Percentiles rank a stretch among this genome's conserved stretches.
Evolutionary conservation across 179 eudicot genomes (phyloP).

Genomic region (Silene noctiflora): DNA sequence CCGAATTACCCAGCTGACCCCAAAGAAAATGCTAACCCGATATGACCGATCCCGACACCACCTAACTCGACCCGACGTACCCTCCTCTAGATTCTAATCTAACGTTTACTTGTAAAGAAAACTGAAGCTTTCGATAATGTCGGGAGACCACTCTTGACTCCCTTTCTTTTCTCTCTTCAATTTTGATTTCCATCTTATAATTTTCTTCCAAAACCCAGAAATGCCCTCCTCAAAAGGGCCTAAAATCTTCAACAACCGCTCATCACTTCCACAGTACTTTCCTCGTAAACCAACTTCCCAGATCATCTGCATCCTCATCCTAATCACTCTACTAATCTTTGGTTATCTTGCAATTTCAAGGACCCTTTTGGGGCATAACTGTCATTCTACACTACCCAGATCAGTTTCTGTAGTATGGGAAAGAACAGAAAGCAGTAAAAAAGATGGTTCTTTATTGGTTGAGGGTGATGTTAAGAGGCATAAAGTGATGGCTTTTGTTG

Average conservation of each 20-base stretch:
- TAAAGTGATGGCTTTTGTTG: conserved; percentile 84
- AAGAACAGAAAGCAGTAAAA: conserved; percentile 20
- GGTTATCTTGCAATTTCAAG: conserved; percentile 40
- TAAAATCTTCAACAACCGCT: conserved; percentile 50
- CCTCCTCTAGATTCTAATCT: too few species aligned
- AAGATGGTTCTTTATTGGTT: conserved; percentile 6
- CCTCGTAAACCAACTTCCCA: conserved; percentile 36
- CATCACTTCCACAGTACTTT: conserved; percentile 29
- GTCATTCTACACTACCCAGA: conserved; percentile 38
- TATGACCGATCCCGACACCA: too few species aligned
- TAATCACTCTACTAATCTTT: conserved; percentile 41
- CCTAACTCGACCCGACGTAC: too few species aligned
- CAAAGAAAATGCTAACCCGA: too few species aligned
- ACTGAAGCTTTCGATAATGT: too few species aligned
- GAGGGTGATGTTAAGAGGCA: conserved; percentile 43
- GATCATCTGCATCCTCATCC: conserved; percentile 42
- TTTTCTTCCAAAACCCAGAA: neutral
- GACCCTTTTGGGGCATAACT: conserved; percentile 25
- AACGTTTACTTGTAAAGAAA: too few species aligned
- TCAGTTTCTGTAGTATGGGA: conserved; percentile 80
- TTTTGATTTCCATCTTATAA: too few species aligned
- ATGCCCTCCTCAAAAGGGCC: conserved; percentile 37
- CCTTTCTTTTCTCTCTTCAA: too few species aligned
- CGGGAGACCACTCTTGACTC: too few species aligned
- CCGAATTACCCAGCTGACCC: too few species aligned